A percentile compares a stretch with the other conserved stretches of the same genome.
Conservation (phyloP, 169 alveolate genomes). For the Cryptosporidium canis region DNA sequence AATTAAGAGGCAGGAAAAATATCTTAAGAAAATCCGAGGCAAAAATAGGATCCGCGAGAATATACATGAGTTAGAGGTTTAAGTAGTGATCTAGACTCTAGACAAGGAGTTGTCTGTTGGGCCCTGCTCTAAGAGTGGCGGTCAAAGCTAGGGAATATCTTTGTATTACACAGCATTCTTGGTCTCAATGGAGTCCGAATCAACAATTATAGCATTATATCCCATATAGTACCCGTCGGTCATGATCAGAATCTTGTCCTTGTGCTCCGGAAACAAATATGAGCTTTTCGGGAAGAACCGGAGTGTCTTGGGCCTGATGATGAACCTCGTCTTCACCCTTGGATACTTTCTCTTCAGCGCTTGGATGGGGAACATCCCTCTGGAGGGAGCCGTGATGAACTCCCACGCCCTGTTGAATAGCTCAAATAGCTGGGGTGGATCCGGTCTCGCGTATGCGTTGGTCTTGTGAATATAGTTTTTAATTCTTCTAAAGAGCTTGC, state of each 20-base stretch:
- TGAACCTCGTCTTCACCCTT: slow-evolving; percentile 29
- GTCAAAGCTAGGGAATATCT: too few species aligned
- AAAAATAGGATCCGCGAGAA: not conserved
- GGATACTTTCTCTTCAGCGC: slow-evolving; percentile 58
- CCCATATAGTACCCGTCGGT: slow-evolving; percentile 61
- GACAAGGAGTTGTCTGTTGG: not conserved
- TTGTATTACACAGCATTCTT: not conserved
- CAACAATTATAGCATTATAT: slow-evolving; percentile 35
- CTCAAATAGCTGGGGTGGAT: slow-evolving; percentile 66
- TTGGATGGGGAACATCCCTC: slow-evolving; percentile 60
- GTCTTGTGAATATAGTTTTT: slow-evolving; percentile 22
- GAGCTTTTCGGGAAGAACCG: slow-evolving; percentile 71
- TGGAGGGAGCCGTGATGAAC: slow-evolving; percentile 37
- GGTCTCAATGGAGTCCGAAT: slow-evolving; percentile 19
- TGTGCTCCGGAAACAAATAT: slow-evolving; percentile 33
- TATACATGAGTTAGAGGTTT: not conserved
- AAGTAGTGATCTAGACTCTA: not conserved
- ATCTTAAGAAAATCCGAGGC: not conserved
- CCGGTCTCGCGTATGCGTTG: slow-evolving; percentile 23
- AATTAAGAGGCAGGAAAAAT: not conserved
- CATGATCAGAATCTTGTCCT: slow-evolving; percentile 48
- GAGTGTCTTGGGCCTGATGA: slow-evolving; percentile 60
- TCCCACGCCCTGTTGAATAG: slow-evolving; percentile 71
- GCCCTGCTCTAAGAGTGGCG: too few species aligned
- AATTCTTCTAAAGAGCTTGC: slow-evolving; percentile 35